Conservation (phyloP, 768 basidiomycete genomes). For the Kwoniella botswanensis region DNA sequence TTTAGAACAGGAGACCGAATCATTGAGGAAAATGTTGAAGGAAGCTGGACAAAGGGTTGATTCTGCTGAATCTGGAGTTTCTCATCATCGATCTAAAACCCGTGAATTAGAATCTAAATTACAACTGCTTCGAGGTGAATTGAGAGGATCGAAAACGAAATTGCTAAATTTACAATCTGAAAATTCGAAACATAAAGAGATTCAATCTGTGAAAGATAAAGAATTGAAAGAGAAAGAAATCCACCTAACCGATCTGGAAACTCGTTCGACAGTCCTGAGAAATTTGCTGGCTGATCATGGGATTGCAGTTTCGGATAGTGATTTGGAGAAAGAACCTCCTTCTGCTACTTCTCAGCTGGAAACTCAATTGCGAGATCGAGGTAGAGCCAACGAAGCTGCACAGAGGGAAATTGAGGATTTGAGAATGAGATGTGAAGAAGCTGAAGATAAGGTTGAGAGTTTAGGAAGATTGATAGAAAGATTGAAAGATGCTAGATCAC, state of each 20-base stretch:
- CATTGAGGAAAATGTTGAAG: constrained; percentile 77
- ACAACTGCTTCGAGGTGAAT: constrained; percentile 71
- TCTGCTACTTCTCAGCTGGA: constrained; percentile 69
- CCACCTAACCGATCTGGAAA: constrained; percentile 70
- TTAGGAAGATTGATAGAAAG: constrained; percentile 73
- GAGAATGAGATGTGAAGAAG: constrained; percentile 72
- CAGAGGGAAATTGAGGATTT: constrained; percentile 76
- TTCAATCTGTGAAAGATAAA: constrained; percentile 67
- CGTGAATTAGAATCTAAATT: constrained; percentile 72
- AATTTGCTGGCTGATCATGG: constrained; percentile 87
- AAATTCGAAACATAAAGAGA: constrained; percentile 74
- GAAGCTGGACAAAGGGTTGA: constrained; percentile 76
- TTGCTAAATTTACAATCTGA: constrained; percentile 72
- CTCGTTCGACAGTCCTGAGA: constrained; percentile 78
- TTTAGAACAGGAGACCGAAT: constrained; percentile 75
- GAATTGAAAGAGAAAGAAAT: constrained; percentile 69
- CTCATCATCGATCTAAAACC: constrained; percentile 70
- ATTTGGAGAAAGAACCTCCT: constrained; percentile 57
- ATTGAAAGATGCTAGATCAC: constrained; percentile 67
- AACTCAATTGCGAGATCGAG: constrained; percentile 72
- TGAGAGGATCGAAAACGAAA: constrained; percentile 63
- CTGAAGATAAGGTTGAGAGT: constrained; percentile 70
- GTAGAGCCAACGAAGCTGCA: constrained; percentile 71
- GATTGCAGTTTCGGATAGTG: constrained; percentile 75
- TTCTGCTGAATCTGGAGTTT: constrained; percentile 69